These are phyloP conservation scores for Bruguiera sexangula DNA, from an alignment of 345 rosid genomes.

Conservation along the genomic window DNA sequence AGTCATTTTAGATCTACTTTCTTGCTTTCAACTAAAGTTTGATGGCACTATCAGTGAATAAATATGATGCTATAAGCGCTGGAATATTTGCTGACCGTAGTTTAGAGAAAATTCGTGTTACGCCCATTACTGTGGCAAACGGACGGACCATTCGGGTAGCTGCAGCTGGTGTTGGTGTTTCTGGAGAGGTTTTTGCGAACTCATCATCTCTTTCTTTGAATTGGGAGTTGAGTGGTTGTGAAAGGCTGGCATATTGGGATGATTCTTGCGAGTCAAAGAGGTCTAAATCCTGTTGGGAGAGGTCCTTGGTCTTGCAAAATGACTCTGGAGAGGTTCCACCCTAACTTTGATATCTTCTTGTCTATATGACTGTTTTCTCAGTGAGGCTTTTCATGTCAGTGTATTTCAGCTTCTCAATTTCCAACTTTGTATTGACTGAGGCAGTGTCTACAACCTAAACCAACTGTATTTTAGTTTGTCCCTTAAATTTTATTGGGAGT, in stretches of 20 bases:
- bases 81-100: slow-evolving; percentile 57
- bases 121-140: slow-evolving; percentile 80
- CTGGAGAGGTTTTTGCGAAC: slow-evolving; percentile 82
- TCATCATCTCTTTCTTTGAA: slow-evolving; percentile 75
- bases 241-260: slow-evolving; percentile 70
- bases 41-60: slow-evolving; percentile 56
- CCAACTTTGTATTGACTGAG: background rate
- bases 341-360: slow-evolving; percentile 2
- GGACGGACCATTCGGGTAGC: slow-evolving; percentile 77
- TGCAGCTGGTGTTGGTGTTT: slow-evolving; percentile 63
- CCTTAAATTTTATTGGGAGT: too few relatives aligned
- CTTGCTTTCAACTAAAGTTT: slow-evolving; percentile 23
- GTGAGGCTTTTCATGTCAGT: background rate
- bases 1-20: slow-evolving; percentile 2
- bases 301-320: slow-evolving; percentile 66
- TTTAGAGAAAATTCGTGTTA: slow-evolving; percentile 49
- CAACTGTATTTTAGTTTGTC: too few relatives aligned
- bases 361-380: background rate
- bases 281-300: slow-evolving; percentile 74
- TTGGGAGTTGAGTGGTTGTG: slow-evolving; percentile 79
- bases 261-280: slow-evolving; percentile 44
- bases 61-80: slow-evolving; percentile 49
- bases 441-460: background rate
- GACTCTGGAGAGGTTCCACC: slow-evolving; percentile 72
- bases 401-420: background rate